These are phyloP conservation scores for Teunomyces pallodes DNA, from an alignment of 805 yeast species.

Conservation along the genomic window DNA sequence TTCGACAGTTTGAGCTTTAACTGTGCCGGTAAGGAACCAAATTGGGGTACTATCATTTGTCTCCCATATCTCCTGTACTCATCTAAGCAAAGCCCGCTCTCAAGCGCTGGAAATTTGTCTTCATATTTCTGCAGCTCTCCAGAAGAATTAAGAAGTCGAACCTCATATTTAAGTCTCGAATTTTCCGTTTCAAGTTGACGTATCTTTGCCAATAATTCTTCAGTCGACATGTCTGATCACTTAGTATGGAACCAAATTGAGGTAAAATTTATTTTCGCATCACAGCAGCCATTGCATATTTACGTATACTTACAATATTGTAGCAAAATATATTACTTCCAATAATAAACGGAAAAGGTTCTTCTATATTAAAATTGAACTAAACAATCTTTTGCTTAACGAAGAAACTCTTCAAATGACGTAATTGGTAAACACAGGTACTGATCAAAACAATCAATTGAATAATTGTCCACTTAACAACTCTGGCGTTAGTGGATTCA, in stretches of 20 bases:
- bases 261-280: conserved; percentile 1
- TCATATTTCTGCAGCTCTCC: not conserved
- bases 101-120: conserved; percentile 6
- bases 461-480: conserved; percentile 68
- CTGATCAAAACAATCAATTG: conserved; percentile 66
- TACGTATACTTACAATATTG: too few relatives aligned
- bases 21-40: conserved; percentile 57
- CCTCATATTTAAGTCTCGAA: conserved; percentile 4
- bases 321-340: too few relatives aligned
- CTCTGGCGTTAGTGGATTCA: conserved; percentile 72
- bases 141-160: not conserved
- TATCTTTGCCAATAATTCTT: conserved; percentile 23
- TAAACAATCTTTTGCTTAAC: conserved; percentile 83
- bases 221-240: conserved; percentile 4
- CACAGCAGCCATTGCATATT: not conserved
- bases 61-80: conserved; percentile 89
- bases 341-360: not conserved
- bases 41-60: conserved; percentile 88
- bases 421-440: conserved; percentile 75
- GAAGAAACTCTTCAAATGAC: conserved; percentile 76
- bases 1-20: conserved; percentile 51
- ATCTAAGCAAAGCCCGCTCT: conserved; percentile 39
- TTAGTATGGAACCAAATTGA: not conserved
- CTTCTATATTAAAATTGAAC: not conserved
- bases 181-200: conserved; percentile 20